phyloP scores from a whole-genome alignment of 345 rosid species.

The Eucalyptus cloeziana region DNA sequence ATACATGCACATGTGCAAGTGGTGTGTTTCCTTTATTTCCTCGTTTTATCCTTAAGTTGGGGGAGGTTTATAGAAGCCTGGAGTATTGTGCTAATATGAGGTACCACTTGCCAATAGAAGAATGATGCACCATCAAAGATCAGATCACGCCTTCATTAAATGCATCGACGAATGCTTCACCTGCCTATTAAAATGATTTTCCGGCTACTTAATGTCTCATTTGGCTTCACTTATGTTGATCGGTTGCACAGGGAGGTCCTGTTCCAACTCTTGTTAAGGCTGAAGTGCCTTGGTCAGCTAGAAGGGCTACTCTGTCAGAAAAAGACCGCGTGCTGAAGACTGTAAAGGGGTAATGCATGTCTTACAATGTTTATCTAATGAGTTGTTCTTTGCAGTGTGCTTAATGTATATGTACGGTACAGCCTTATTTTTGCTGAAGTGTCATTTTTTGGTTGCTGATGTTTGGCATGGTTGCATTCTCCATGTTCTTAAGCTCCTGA shows the following conservation, averaged over 20 bases:
- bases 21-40: neutral
- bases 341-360: constrained; percentile 60
- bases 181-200: neutral
- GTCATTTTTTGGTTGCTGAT: neutral
- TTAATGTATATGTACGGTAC: neutral
- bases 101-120: neutral
- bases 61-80: neutral
- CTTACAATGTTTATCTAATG: neutral
- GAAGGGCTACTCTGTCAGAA: constrained; percentile 61
- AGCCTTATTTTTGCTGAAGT: neutral
- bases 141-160: neutral
- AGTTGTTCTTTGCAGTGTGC: neutral
- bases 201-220: neutral
- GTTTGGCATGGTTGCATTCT: neutral
- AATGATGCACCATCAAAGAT: neutral
- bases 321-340: constrained; percentile 69
- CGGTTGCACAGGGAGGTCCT: constrained; percentile 43
- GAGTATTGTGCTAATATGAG: neutral
- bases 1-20: neutral
- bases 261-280: constrained; percentile 61
- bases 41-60: neutral
- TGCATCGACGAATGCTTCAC: neutral
- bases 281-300: constrained; percentile 83
- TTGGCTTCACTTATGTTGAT: neutral
- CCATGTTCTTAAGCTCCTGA: neutral